These are phyloP conservation scores for Rhodosporidiobolus odoratus DNA, from an alignment of 768 basidiomycete genomes.

Conservation along the genomic window DNA sequence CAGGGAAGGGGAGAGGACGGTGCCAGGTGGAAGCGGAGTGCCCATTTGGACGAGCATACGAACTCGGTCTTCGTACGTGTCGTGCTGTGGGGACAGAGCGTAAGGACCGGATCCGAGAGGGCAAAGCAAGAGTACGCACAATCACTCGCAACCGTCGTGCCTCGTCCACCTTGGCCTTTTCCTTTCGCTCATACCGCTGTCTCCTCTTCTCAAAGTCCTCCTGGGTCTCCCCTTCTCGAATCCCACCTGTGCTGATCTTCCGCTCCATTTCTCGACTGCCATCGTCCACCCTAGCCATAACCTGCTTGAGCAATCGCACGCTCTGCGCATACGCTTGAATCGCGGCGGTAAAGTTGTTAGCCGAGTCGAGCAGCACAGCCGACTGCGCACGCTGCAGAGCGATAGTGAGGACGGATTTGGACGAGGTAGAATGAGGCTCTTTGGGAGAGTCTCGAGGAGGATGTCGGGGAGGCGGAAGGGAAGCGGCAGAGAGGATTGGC, in stretches of 20 bases:
- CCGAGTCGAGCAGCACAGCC: conserved; percentile 79
- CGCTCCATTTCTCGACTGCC: conserved; percentile 17
- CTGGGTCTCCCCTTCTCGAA: conserved; percentile 18
- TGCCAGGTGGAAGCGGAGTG: not conserved
- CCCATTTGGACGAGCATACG: conserved; percentile 75
- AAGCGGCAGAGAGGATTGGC: not conserved
- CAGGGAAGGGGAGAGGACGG: conserved; percentile 4
- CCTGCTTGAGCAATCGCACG: conserved; percentile 78
- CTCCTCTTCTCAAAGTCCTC: conserved; percentile 28
- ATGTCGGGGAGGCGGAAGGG: not conserved
- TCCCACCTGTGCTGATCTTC: not conserved
- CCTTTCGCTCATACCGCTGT: conserved; percentile 57
- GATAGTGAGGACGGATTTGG: conserved; percentile 74
- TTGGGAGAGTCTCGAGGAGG: not conserved
- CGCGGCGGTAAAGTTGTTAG: conserved; percentile 81
- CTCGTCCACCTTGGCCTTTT: conserved; percentile 87
- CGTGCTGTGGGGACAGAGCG: conserved; percentile 57
- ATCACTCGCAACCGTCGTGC: conserved; percentile 78
- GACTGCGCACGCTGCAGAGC: conserved; percentile 83
- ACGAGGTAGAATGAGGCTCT: conserved; percentile 51
- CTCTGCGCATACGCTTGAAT: conserved; percentile 83
- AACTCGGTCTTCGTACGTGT: conserved; percentile 92
- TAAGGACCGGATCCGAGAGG: not conserved
- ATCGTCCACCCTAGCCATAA: conserved; percentile 72
- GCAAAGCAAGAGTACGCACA: conserved; percentile 53